Evolutionary conservation across 805 yeast genomes (phyloP).

Genomic region (Myxozyma vanderwaltii): DNA sequence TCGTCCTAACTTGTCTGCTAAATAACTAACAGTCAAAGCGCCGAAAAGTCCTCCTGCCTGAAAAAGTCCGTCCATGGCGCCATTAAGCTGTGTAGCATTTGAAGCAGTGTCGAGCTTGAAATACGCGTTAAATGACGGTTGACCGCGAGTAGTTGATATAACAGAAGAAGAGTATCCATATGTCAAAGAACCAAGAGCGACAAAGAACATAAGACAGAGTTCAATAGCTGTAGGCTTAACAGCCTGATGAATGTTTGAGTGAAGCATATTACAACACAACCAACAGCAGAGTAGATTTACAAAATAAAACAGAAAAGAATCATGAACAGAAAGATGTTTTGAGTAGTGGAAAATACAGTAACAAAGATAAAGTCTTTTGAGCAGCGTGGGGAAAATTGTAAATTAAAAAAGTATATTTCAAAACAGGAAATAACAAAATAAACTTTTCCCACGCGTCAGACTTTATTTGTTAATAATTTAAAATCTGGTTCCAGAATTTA

Average conservation of each 20-base stretch:
- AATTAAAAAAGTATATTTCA: no score
- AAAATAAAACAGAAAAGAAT: no score
- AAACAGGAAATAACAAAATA: no score
- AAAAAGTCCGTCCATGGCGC: constrained; percentile 22
- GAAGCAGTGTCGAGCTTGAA: constrained; percentile 13
- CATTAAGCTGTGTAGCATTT: constrained; percentile 19
- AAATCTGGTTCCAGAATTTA: no score
- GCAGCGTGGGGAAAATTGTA: no score
- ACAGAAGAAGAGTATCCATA: constrained; percentile 20
- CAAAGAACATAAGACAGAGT: constrained; percentile 16
- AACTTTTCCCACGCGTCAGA: no score
- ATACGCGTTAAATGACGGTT: constrained; percentile 14
- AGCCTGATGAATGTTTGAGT: not conserved
- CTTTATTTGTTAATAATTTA: no score
- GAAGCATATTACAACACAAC: not conserved
- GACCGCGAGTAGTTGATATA: constrained; percentile 22
- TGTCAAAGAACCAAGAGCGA: constrained; percentile 16
- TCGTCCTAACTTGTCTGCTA: constrained; percentile 20
- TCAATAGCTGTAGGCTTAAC: constrained; percentile 8
- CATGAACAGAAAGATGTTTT: no score
- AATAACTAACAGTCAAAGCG: constrained; percentile 9
- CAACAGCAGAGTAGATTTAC: no score
- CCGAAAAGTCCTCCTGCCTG: constrained; percentile 24
- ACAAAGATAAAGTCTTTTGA: no score
- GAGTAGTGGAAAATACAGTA: no score